Conservation (phyloP, 164 flowering plant genomes). For the Amborella trichopoda region DNA sequence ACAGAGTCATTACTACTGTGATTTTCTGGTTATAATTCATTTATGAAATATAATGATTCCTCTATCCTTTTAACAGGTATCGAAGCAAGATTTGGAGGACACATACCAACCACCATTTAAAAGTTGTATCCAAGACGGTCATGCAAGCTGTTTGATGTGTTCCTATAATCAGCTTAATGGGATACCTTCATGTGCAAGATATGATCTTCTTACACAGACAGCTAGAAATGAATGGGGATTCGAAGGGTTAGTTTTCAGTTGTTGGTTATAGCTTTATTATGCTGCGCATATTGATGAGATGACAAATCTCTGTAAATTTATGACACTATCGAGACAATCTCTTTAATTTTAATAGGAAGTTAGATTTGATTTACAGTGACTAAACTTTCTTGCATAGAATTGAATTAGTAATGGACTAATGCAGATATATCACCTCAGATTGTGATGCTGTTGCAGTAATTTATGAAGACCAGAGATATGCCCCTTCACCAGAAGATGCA, state of each 20-base stretch:
- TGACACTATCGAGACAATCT: not conserved
- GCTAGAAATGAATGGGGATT: constrained; percentile 80
- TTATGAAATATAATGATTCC: no score
- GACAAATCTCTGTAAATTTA: no score
- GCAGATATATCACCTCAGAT: constrained; percentile 88
- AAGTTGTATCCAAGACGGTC: constrained; percentile 68
- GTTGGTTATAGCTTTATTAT: not conserved
- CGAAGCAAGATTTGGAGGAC: constrained; percentile 79
- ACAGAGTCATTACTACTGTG: no score
- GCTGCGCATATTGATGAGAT: no score
- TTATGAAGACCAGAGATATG: constrained; percentile 52
- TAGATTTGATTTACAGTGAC: no score
- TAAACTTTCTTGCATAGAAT: no score
- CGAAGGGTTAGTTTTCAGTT: constrained; percentile 52
- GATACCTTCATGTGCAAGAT: constrained; percentile 62
- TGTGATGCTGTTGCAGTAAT: constrained; percentile 97
- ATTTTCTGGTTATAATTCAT: no score
- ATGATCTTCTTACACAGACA: constrained; percentile 45
- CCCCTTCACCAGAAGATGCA: constrained; percentile 61
- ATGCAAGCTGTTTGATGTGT: constrained; percentile 96
- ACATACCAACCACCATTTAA: constrained; percentile 79
- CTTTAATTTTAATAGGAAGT: not conserved
- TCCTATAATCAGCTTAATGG: constrained; percentile 84
- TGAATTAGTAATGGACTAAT: no score
- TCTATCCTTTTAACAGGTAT: constrained; percentile 60